A percentile compares a stretch with the other conserved stretches of the same genome.
Evolutionary conservation across 495 filamentous ascomycete species (phyloP).

Genomic region (Daldinia grandis): DNA sequence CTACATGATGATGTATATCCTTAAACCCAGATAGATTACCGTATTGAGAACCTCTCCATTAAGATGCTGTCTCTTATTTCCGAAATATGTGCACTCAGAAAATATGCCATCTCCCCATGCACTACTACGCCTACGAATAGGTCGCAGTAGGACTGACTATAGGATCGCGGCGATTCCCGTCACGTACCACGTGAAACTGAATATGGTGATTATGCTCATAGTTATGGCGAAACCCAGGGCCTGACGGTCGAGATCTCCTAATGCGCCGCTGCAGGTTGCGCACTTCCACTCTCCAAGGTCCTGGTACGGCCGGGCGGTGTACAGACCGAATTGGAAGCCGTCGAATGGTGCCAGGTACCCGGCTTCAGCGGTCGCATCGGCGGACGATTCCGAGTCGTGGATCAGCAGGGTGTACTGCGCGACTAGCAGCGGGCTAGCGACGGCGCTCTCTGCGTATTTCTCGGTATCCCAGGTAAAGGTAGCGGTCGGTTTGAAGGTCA

Average conservation of each 20-base stretch:
- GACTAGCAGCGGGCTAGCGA: constrained; percentile 66
- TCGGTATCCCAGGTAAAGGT: constrained; percentile 79
- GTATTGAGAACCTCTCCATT: constrained; percentile 25
- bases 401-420: constrained; percentile 87
- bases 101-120: constrained; percentile 15
- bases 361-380: constrained; percentile 68
- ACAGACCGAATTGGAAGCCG: constrained; percentile 82
- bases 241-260: constrained; percentile 69
- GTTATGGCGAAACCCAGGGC: constrained; percentile 75
- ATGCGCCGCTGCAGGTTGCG: constrained; percentile 76
- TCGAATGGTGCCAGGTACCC: constrained; percentile 75
- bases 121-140: neutral
- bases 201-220: constrained; percentile 78
- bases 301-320: constrained; percentile 71
- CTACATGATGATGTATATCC: constrained; percentile 35
- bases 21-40: constrained; percentile 24
- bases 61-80: constrained; percentile 27
- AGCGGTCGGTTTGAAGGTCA: constrained; percentile 56
- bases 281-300: constrained; percentile 67
- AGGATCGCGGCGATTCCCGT: constrained; percentile 68
- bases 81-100: constrained; percentile 36
- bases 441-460: constrained; percentile 68
- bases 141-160: constrained; percentile 39
- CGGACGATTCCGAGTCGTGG: constrained; percentile 71
- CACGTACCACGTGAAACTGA: constrained; percentile 91